phyloP scores from a whole-genome alignment of 2,329 filamentous ascomycete species.

The Curvularia eragrostidis region DNA sequence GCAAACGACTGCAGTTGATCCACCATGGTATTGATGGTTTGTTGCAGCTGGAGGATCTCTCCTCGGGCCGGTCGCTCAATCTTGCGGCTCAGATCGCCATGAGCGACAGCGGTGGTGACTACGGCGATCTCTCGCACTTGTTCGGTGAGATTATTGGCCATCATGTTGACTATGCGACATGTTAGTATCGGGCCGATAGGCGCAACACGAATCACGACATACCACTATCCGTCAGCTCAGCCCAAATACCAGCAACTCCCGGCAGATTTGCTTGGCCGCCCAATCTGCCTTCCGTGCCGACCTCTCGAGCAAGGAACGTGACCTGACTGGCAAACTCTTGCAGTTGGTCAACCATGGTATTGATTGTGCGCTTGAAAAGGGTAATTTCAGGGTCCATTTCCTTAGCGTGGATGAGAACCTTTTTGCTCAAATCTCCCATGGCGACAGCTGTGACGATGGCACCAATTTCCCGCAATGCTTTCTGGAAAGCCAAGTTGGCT shows the following conservation, averaged over 20 bases:
- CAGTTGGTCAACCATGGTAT: slow-evolving; percentile 98
- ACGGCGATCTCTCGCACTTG: slow-evolving; percentile 98
- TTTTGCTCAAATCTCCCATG: slow-evolving; percentile 93
- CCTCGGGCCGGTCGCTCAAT: slow-evolving; percentile 93
- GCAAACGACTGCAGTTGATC: slow-evolving; percentile 70
- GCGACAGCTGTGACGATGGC: slow-evolving; percentile 97
- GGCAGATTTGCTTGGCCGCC: slow-evolving; percentile 93
- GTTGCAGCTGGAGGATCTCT: slow-evolving; percentile 93
- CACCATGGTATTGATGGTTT: slow-evolving; percentile 78
- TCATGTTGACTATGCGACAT: slow-evolving; percentile 76
- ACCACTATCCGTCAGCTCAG: slow-evolving; percentile 78
- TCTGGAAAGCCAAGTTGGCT: slow-evolving; percentile 98
- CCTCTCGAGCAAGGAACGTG: slow-evolving; percentile 90
- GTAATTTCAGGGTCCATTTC: slow-evolving; percentile 99
- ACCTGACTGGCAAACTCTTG: slow-evolving; percentile 97
- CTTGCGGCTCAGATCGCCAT: slow-evolving; percentile 93
- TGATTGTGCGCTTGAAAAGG: slow-evolving; percentile 97
- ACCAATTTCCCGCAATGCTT: slow-evolving; percentile 93
- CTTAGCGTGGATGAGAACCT: slow-evolving; percentile 91
- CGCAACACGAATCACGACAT: slow-evolving; percentile 33
- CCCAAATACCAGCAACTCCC: slow-evolving; percentile 96
- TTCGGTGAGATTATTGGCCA: slow-evolving; percentile 97
- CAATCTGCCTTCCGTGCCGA: slow-evolving; percentile 92
- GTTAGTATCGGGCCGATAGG: slow-evolving; percentile 41
- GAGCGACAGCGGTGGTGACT: slow-evolving; percentile 93